Base-by-base conservation (phyloP, 495 filamentous ascomycete genomes). In the Neohortaea acidophila region DNA sequence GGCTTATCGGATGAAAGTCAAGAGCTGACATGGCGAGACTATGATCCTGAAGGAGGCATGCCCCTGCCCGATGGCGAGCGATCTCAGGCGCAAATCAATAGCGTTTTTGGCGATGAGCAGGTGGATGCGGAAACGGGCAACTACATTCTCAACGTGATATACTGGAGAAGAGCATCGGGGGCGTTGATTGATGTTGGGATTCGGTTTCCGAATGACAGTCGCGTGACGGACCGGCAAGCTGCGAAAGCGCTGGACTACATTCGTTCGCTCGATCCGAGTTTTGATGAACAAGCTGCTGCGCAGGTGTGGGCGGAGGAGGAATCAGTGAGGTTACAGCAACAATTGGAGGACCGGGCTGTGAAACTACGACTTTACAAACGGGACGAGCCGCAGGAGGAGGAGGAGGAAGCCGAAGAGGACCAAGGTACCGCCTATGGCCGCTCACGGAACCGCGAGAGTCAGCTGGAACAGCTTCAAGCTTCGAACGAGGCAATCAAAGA, bases 241-340 rank as follows among this genome's bases (percentile, higher is more conserved):
- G 56, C 66, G 17, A 59, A 51, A 27, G 84, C 67, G 0, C 59
- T 93, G 35, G 51, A 61, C 31, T 91, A 79, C 58, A 66, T 94
- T 7, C 75, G 85, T 19, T 52, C 56, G 15, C 64, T 69, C 20
- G 69, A 79, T 23, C 75, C 79, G 0, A 59, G 13, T 2, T 45
- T 92, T 4, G 81, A 94, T 40, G 85, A 94, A 52, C 67, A 86
- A 43, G 69, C 64, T 4, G 69, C 70, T 0, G 72, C 74, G 4
- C 41, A 84, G 21, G 64, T 61, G 2, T 73, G 71, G 29, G 59
- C 81, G 22, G 79, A 81, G 44, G 60, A 58, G 27, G 74, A 77
- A 50, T 62, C 22, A 34, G 31, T 28, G 33, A 41, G 39, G 41
- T 25, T 43, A 56, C 65, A 38, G 25, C 50, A 64, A 42, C 56